phyloP scores from a whole-genome alignment of 306 rosid genomes.

The Acacia crassicarpa region DNA sequence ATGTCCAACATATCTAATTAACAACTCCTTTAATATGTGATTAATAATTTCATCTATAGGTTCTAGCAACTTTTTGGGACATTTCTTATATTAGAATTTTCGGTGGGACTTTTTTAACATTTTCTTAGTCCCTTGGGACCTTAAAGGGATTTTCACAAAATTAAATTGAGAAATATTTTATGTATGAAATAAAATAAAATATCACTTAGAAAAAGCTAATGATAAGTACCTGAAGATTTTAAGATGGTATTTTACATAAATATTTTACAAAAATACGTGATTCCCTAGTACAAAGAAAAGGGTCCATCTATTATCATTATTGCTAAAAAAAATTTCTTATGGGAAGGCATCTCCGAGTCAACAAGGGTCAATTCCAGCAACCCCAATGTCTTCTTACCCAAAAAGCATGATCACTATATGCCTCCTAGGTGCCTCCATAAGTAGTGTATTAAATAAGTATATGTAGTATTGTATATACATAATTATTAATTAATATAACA shows the following conservation, averaged over 20 bases:
- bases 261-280: neutral
- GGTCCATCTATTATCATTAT: neutral
- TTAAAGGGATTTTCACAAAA: neutral
- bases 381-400: neutral
- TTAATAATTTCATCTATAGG: too few species aligned
- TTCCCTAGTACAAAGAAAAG: neutral
- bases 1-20: too few species aligned
- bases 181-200: neutral
- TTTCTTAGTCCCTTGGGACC: too few species aligned
- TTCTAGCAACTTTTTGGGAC: too few species aligned
- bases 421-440: neutral
- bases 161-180: neutral
- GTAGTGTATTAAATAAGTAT: neutral
- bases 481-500: neutral
- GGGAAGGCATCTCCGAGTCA: constrained; percentile 33
- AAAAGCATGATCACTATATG: neutral
- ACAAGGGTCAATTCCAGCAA: constrained; percentile 32
- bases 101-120: too few species aligned
- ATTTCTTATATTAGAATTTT: too few species aligned
- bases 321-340: neutral
- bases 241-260: neutral
- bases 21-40: too few species aligned
- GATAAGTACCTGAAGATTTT: neutral
- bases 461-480: neutral
- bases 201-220: neutral